These are phyloP conservation scores for Raphanus sativus DNA, from an alignment of 345 rosid species.

Conservation along the genomic window DNA sequence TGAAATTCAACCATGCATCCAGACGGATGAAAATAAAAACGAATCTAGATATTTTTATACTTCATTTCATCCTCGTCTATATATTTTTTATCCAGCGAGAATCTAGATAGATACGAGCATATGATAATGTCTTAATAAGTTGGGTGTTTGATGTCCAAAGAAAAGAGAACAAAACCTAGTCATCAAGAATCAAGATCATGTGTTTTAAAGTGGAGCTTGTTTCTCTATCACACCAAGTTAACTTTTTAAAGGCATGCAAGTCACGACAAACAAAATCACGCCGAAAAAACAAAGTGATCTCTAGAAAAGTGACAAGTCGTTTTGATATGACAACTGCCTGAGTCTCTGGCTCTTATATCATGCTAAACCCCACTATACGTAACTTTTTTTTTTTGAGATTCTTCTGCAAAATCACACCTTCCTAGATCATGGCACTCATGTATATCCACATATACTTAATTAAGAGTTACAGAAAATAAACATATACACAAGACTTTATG, in stretches of 20 bases:
- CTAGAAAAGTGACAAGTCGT: slow-evolving; percentile 22
- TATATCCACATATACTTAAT: too few species aligned
- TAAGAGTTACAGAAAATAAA: too few species aligned
- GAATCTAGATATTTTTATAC: too few species aligned
- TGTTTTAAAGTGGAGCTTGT: slow-evolving; percentile 35
- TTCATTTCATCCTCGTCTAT: neutral
- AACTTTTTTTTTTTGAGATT: too few species aligned
- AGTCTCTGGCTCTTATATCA: slow-evolving; percentile 30
- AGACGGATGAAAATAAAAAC: neutral
- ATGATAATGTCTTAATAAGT: slow-evolving; percentile 14
- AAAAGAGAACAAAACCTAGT: slow-evolving; percentile 38
- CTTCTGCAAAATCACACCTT: too few species aligned
- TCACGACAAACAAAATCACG: slow-evolving; percentile 30
- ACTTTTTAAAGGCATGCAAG: slow-evolving; percentile 33
- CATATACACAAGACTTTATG: too few species aligned
- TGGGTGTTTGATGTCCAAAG: slow-evolving; percentile 33
- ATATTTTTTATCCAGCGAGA: neutral
- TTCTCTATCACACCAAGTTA: slow-evolving; percentile 19
- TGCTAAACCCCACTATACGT: neutral
- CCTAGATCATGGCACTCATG: too few species aligned
- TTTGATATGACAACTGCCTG: slow-evolving; percentile 28
- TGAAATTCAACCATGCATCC: neutral
- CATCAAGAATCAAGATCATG: slow-evolving; percentile 27
- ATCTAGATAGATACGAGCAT: slow-evolving; percentile 15
- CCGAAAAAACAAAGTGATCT: neutral